A percentile compares a stretch with the other conserved stretches of the same genome.
Conservation (phyloP, 2,329 filamentous ascomycete species). For the Ophiostoma quercus region DNA sequence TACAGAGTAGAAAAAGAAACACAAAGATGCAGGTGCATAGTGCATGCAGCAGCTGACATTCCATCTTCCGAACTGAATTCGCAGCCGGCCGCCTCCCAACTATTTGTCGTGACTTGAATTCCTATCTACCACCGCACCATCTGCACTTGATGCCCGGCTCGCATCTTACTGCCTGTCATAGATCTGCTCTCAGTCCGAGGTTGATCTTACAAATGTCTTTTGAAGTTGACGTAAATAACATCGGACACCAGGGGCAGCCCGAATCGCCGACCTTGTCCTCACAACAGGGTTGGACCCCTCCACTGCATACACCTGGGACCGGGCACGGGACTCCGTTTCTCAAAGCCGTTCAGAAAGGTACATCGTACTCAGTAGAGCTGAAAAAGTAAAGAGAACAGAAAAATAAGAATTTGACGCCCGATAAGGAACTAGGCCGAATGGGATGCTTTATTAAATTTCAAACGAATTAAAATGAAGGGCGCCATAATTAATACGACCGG, state of each 20-base stretch:
- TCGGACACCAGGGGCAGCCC: neutral
- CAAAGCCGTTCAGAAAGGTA: neutral
- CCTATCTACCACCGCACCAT: neutral
- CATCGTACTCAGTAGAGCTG: too few relatives aligned
- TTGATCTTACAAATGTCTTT: neutral
- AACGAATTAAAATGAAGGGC: slow-evolving; percentile 9
- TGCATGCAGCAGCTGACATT: neutral
- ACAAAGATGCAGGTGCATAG: neutral
- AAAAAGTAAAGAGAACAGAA: neutral
- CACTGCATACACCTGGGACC: neutral
- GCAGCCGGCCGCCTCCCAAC: neutral
- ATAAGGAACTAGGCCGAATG: neutral
- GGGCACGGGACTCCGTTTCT: neutral
- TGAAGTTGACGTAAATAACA: neutral
- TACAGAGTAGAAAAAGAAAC: neutral
- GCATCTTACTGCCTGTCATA: neutral
- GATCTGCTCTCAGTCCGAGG: neutral
- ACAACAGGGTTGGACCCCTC: neutral
- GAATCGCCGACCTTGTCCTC: neutral
- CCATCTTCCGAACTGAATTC: neutral
- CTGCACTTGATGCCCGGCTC: neutral
- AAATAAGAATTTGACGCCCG: slow-evolving; percentile 6
- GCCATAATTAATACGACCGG: slow-evolving; percentile 3
- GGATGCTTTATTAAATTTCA: neutral
- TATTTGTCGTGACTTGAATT: neutral